Base-by-base conservation (phyloP, 768 basidiomycete genomes). In the Leccinellum albellum region DNA sequence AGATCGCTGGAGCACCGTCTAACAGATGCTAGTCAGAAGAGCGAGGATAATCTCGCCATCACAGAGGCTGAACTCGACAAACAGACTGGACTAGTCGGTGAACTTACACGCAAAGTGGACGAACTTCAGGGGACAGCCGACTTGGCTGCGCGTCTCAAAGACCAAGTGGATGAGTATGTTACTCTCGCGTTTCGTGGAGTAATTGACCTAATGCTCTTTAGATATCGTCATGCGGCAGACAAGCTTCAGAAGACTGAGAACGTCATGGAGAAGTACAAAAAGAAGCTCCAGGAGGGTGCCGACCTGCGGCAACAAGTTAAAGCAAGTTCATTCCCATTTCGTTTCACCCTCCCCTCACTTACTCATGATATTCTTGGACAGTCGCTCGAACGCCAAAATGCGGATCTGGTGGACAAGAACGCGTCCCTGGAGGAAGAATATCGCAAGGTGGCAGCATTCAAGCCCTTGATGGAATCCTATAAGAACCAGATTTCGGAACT, bases 261-360 rank as follows among this genome's bases (percentile, higher is more conserved):
- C 66, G 94, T 97, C 28, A 91, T 97, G 83, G 94, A 98, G 74
- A 99, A 98, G 72, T 95, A 98, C 74, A 96, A 95, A 77, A 95
- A 92, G 81, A 99, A 98, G 74, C 81, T 98, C 1, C 96, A 98
- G 65, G 97, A 98, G 70, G 85, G 89, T 4, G 93, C 90, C 14
- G 92, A 96, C 61, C 77, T 95, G 20, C 85, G 94, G 26, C 91
- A 92, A 60, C 86, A 87, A 56, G 84, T 95, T 66, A 92, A 90
- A 75, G 91, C 88, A 55, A 35, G 73, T 64, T 63, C 69, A 12
- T 24, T 64, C 66, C 26, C 44, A 20, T 37, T 33, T 50, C 49
- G 14, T 54, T 24, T 50, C 35, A 33, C 35, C 44, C 15, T 3
- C 23, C n/a, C 44, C 32, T 60, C 15, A 58, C 32, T 23, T 53